phyloP scores from a whole-genome alignment of 2,329 filamentous ascomycete genomes.

The Exophiala oligosperma region DNA sequence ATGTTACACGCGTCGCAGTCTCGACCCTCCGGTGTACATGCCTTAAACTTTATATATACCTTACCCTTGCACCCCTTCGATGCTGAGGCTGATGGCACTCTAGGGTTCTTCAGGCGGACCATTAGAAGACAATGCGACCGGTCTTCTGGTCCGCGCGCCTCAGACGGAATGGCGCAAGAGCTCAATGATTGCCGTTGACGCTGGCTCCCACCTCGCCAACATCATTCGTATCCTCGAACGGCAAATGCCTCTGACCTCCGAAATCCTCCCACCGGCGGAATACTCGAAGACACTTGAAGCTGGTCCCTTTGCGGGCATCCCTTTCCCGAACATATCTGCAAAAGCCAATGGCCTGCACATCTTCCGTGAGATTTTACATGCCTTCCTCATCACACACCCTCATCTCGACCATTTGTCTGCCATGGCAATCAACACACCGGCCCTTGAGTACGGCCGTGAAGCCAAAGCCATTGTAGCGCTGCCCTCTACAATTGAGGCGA shows the following conservation, averaged over 20 bases:
- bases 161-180: slow-evolving; percentile 76
- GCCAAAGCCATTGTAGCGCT: slow-evolving; percentile 86
- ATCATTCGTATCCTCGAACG: slow-evolving; percentile 77
- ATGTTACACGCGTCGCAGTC: neutral
- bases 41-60: neutral
- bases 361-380: slow-evolving; percentile 75
- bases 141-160: slow-evolving; percentile 81
- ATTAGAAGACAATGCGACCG: slow-evolving; percentile 84
- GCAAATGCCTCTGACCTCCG: slow-evolving; percentile 41
- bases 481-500: slow-evolving; percentile 83
- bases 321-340: slow-evolving; percentile 65
- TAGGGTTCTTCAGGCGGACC: slow-evolving; percentile 90
- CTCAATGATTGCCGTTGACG: slow-evolving; percentile 89
- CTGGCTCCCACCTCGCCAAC: slow-evolving; percentile 82
- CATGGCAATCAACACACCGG: slow-evolving; percentile 90
- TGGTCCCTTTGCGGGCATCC: slow-evolving; percentile 79
- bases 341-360: slow-evolving; percentile 80
- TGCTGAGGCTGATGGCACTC: slow-evolving; percentile 1
- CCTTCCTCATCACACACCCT: slow-evolving; percentile 93
- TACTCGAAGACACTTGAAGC: slow-evolving; percentile 36
- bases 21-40: neutral
- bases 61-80: neutral
- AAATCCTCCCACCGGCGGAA: slow-evolving; percentile 30
- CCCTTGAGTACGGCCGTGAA: slow-evolving; percentile 70
- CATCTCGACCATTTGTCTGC: slow-evolving; percentile 93